These are phyloP conservation scores for Acer campestre DNA, from an alignment of 345 rosid species.

Conservation along the genomic window DNA sequence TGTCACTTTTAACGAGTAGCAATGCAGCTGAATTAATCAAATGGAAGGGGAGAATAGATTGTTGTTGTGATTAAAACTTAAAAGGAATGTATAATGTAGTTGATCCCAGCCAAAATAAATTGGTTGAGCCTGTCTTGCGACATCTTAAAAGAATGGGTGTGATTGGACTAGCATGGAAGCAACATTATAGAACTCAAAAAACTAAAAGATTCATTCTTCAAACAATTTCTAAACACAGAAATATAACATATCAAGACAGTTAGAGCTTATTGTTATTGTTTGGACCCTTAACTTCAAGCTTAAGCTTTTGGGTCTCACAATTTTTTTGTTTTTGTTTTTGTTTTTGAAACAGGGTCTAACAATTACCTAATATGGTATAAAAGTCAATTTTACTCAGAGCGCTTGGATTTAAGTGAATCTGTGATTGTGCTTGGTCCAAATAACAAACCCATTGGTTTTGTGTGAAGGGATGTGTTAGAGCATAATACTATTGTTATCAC, in stretches of 20 bases:
- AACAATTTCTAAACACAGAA: neutral
- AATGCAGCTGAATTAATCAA: neutral
- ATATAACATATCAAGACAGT: neutral
- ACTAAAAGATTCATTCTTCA: neutral
- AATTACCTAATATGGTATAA: neutral
- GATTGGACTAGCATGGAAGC: neutral
- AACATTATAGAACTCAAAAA: neutral
- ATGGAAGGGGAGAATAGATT: constrained; percentile 3
- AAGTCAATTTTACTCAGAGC: neutral
- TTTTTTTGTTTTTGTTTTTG: too few relatives aligned
- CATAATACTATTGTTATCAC: neutral
- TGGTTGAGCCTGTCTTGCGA: neutral
- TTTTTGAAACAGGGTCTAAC: too few relatives aligned
- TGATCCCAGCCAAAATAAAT: neutral
- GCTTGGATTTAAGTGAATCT: neutral
- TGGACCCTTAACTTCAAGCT: neutral
- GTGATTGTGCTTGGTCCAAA: neutral
- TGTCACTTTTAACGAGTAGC: neutral
- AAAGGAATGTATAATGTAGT: neutral
- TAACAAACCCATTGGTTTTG: neutral
- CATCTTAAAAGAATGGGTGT: neutral
- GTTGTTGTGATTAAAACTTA: neutral
- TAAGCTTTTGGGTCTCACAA: neutral
- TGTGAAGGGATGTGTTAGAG: neutral
- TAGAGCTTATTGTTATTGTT: neutral